phyloP scores from a whole-genome alignment of 2,329 filamentous ascomycete genomes.

The Verticillium zaregamsianum region DNA sequence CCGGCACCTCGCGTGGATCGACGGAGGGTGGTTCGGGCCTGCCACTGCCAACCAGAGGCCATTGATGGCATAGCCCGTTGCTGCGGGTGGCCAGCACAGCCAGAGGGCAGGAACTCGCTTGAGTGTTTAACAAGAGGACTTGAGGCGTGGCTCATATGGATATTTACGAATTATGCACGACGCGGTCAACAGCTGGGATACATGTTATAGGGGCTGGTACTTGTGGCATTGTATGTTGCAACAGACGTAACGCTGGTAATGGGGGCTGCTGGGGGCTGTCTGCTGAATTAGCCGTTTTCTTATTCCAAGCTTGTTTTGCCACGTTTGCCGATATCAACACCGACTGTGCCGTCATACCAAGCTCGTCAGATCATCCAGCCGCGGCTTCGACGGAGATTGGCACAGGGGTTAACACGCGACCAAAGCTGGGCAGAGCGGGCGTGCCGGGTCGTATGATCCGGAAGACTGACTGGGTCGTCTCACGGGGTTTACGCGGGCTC shows the following conservation, averaged over 20 bases:
- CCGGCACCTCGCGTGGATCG: neutral
- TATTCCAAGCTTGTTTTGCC: neutral
- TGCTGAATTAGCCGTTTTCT: neutral
- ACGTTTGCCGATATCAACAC: neutral
- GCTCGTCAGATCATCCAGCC: neutral
- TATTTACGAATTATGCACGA: neutral
- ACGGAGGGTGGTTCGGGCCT: neutral
- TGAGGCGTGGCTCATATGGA: too few species aligned
- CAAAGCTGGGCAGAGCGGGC: neutral
- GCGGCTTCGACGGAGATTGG: neutral
- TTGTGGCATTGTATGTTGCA: neutral
- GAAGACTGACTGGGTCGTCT: neutral
- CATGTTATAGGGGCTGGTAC: neutral
- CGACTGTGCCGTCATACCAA: neutral
- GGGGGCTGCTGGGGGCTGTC: neutral
- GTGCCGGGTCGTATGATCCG: neutral
- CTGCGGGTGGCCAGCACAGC: too few species aligned
- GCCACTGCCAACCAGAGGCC: neutral
- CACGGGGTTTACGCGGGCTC: neutral
- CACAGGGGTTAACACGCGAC: neutral
- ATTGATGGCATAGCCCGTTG: neutral
- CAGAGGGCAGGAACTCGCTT: too few species aligned
- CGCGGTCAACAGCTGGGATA: neutral
- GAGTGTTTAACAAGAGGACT: too few species aligned
- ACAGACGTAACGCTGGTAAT: neutral